Conservation (phyloP, 106 monocot species). For the Dendrobium nobile region DNA sequence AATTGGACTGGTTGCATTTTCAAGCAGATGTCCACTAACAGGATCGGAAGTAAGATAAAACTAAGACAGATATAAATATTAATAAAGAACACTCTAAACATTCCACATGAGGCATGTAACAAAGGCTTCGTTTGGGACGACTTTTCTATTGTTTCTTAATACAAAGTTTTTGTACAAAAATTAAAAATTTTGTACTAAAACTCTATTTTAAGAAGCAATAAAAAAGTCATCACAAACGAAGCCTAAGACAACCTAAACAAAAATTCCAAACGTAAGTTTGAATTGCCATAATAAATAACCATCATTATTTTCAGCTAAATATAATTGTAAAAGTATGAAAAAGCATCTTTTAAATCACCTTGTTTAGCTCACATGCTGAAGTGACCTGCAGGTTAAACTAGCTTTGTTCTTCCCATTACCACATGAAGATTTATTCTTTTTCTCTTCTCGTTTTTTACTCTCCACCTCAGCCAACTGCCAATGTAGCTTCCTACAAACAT, state of each 20-base stretch:
- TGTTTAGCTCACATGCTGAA: constrained; percentile 23
- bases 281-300: background rate
- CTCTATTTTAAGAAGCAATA: no score
- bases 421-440: constrained; percentile 17
- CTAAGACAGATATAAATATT: background rate
- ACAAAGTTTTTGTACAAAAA: no score
- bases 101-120: background rate
- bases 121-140: background rate
- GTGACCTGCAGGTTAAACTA: constrained; percentile 27
- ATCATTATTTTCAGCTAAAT: background rate
- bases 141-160: no score
- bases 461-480: constrained; percentile 79
- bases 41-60: background rate
- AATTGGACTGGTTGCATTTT: background rate
- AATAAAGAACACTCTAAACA: background rate
- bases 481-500: constrained; percentile 68
- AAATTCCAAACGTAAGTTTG: background rate
- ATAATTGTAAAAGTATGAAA: constrained; percentile 3
- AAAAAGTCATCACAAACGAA: no score
- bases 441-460: constrained; percentile 65
- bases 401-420: constrained; percentile 25
- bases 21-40: background rate
- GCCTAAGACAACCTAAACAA: background rate
- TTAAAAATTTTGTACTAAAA: no score
- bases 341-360: constrained; percentile 10